Percentiles rank a stretch among this genome's conserved stretches.
Evolutionary conservation across 2,329 filamentous ascomycete species (phyloP).

Genomic region (Monosporascus ibericus): DNA sequence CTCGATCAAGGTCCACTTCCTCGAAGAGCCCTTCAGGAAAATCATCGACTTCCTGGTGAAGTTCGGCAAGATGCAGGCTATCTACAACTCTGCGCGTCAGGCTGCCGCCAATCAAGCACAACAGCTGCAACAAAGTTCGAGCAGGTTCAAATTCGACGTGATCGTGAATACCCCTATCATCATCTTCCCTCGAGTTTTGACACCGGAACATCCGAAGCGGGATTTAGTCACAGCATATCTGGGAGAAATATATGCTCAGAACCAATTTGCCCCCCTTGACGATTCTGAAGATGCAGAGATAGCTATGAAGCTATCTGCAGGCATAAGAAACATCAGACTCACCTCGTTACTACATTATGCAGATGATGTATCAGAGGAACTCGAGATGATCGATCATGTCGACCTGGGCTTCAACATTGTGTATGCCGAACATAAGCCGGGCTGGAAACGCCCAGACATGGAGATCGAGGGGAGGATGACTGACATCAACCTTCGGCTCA

Average conservation of each 20-base stretch:
- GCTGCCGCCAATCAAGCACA: slow-evolving; percentile 90
- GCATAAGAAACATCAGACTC: slow-evolving; percentile 85
- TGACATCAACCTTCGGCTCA: slow-evolving; percentile 83
- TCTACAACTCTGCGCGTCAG: slow-evolving; percentile 94
- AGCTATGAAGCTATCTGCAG: slow-evolving; percentile 84
- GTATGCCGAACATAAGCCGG: slow-evolving; percentile 78
- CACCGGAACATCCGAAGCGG: slow-evolving; percentile 61
- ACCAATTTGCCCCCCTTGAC: slow-evolving; percentile 80
- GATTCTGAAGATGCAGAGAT: slow-evolving; percentile 67
- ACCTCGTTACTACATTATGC: slow-evolving; percentile 85
- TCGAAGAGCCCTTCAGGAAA: slow-evolving; percentile 95
- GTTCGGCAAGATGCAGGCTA: slow-evolving; percentile 98
- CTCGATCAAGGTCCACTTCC: slow-evolving; percentile 93
- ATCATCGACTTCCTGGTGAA: slow-evolving; percentile 98
- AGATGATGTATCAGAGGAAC: slow-evolving; percentile 66
- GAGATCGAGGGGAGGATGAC: slow-evolving; percentile 91
- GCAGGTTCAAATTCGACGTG: slow-evolving; percentile 89
- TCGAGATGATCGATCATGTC: slow-evolving; percentile 96
- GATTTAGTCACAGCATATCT: slow-evolving; percentile 89
- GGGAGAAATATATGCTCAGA: slow-evolving; percentile 95
- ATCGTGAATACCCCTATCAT: slow-evolving; percentile 93
- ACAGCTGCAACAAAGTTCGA: slow-evolving; percentile 84
- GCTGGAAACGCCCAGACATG: slow-evolving; percentile 76
- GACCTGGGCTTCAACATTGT: slow-evolving; percentile 90
- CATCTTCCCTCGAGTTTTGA: slow-evolving; percentile 78